phyloP scores from a whole-genome alignment of 805 yeast genomes.

The Candida takata region DNA sequence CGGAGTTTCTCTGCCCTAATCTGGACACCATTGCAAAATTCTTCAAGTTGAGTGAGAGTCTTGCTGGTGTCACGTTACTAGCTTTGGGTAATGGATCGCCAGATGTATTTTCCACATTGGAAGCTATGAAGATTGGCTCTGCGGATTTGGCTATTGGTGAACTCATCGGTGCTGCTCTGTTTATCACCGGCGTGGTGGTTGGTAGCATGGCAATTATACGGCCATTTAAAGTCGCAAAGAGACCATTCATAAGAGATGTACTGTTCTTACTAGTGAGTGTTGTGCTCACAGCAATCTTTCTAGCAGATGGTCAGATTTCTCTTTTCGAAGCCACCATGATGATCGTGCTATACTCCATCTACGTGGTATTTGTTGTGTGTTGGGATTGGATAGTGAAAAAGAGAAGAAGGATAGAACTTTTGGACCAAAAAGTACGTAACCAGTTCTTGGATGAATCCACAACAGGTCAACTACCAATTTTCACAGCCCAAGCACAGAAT shows the following conservation, averaged over 20 bases:
- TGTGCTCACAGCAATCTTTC: conserved; percentile 39
- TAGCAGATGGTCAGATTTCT: conserved; percentile 54
- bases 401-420: conserved; percentile 12
- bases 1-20: conserved; percentile 79
- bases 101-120: conserved; percentile 77
- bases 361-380: conserved; percentile 43
- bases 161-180: conserved; percentile 84
- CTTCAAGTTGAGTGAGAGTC: conserved; percentile 62
- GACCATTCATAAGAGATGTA: conserved; percentile 39
- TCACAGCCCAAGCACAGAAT: conserved; percentile 12
- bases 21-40: conserved; percentile 58
- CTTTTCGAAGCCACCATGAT: conserved; percentile 49
- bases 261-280: conserved; percentile 46
- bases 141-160: conserved; percentile 83
- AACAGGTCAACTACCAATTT: conserved; percentile 4
- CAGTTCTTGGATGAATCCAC: conserved; percentile 7
- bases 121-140: conserved; percentile 67
- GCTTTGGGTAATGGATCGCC: conserved; percentile 94
- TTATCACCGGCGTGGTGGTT: conserved; percentile 74
- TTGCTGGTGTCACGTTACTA: conserved; percentile 81
- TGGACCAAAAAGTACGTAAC: conserved; percentile 22
- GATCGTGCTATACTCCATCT: conserved; percentile 48
- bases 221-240: conserved; percentile 53
- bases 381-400: conserved; percentile 20
- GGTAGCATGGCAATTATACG: conserved; percentile 70